Percentiles rank a stretch among this genome's conserved stretches.
These are phyloP conservation scores for Metschnikowia lunata DNA, from an alignment of 805 yeast species.

Conservation along the genomic window DNA sequence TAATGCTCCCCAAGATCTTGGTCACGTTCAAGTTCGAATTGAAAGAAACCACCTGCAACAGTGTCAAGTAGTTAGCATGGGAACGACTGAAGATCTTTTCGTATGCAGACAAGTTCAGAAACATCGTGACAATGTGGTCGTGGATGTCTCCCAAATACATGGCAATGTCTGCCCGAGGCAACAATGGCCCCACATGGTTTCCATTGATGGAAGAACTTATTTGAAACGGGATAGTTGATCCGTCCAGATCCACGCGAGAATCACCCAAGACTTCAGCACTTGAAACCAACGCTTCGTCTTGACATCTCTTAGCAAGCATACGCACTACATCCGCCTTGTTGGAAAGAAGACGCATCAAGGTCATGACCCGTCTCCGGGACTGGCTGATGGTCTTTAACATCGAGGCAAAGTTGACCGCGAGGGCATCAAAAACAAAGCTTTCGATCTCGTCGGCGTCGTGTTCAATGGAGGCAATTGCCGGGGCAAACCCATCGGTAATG, in stretches of 20 bases:
- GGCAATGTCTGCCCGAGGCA: conserved; percentile 89
- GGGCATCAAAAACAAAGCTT: conserved; percentile 77
- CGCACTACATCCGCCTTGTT: conserved; percentile 96
- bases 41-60: conserved; percentile 87
- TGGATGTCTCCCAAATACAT: conserved; percentile 92
- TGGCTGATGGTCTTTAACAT: conserved; percentile 85
- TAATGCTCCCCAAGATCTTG: conserved; percentile 81
- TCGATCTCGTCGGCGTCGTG: conserved; percentile 80
- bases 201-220: neutral
- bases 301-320: conserved; percentile 93
- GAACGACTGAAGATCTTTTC: conserved; percentile 91
- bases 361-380: conserved; percentile 87
- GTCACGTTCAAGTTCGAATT: conserved; percentile 81
- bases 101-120: conserved; percentile 79
- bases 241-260: too few relatives aligned
- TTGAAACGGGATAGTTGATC: too few relatives aligned
- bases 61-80: conserved; percentile 89
- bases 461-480: conserved; percentile 71
- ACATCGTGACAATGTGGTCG: conserved; percentile 97
- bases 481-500: conserved; percentile 80
- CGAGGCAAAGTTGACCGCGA: conserved; percentile 66
- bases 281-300: conserved; percentile 50
- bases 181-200: conserved; percentile 16
- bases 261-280: neutral
- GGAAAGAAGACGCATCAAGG: conserved; percentile 78